These are phyloP conservation scores for Hamamelis virginiana DNA, from an alignment of 164 flowering plant species.

Conservation along the genomic window DNA sequence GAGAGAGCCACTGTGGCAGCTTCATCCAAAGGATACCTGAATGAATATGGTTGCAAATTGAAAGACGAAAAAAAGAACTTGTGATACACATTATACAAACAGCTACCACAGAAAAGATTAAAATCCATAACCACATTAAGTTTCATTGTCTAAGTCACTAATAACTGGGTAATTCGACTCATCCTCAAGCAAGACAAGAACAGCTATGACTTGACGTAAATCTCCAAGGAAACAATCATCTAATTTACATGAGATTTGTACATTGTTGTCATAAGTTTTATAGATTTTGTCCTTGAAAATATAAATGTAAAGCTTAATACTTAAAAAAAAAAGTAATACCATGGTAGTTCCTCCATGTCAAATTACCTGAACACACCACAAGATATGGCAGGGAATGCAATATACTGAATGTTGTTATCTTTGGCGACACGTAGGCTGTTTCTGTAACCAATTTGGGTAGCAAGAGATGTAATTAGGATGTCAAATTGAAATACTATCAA, in stretches of 20 bases:
- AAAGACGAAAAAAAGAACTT: background rate
- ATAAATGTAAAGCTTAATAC: no score
- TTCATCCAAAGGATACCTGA: constrained; percentile 86
- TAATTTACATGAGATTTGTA: no score
- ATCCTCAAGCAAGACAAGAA: no score
- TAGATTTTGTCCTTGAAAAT: no score
- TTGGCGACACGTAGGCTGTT: constrained; percentile 73
- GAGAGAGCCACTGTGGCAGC: constrained; percentile 83
- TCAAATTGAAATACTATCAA: background rate
- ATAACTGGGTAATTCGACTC: no score
- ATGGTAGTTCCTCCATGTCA: background rate
- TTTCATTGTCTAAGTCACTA: background rate
- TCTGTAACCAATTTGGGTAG: constrained; percentile 38
- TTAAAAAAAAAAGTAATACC: no score
- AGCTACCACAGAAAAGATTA: background rate
- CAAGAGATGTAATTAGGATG: background rate
- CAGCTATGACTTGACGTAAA: no score
- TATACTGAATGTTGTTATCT: constrained; percentile 69
- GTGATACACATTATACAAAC: background rate
- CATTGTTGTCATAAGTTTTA: no score
- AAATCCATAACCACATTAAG: background rate
- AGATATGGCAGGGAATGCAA: constrained; percentile 95
- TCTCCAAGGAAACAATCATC: no score
- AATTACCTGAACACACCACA: constrained; percentile 84
- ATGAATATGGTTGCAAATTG: background rate